Evolutionary conservation across 352 stramenopile species (phyloP), one percentile per base, ranked within the genome.

Genomic region (Elongisporangium senticosum): DNA sequence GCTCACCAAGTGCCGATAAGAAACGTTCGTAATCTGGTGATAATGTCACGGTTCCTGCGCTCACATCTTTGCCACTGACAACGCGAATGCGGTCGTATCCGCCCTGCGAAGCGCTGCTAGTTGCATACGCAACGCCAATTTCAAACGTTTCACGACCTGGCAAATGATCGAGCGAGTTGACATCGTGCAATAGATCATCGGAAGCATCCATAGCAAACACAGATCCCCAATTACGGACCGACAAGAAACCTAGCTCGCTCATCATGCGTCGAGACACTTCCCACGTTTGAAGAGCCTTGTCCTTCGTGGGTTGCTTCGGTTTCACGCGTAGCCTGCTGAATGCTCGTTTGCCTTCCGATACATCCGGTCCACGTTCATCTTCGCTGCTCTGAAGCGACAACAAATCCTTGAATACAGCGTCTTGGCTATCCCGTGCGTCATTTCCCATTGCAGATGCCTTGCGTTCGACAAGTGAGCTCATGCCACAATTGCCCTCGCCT

Each of bases 141-240:
- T 95, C 86, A 65, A 90, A 93, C 4, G 80, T 90, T 58, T 95
- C 82, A 14, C 85, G 83, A 21, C 83, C 82, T 3, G 80, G 74
- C 5, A 92, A 74, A 51, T 88, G 83, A 62, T 95, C 86, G 14
- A 95, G 64, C 17, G 68, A 73, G 24, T 90, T 77, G 11, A 95
- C 55, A 21, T 95, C 81, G 22, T 65, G 61, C 8, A 89, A 59
- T 37, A 95, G 67, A n/a, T 84, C 74, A 0, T 69, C 71, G 53
- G 71, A 69, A 5, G 79, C 68, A 61, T 86, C 74, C 80, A 95
- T 91, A 1, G 83, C 73, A 49, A 95, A 93, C 20, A 95, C 68
- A 48, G 81, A 84, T 0, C 86, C 86, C 86, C 86, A 95, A 39
- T 90, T 93, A n/a, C 77, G 78, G 4, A 95, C 79, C 0, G 83